Base-by-base conservation (phyloP, 2,329 filamentous ascomycete species). In the Cordyceps farinosa region DNA sequence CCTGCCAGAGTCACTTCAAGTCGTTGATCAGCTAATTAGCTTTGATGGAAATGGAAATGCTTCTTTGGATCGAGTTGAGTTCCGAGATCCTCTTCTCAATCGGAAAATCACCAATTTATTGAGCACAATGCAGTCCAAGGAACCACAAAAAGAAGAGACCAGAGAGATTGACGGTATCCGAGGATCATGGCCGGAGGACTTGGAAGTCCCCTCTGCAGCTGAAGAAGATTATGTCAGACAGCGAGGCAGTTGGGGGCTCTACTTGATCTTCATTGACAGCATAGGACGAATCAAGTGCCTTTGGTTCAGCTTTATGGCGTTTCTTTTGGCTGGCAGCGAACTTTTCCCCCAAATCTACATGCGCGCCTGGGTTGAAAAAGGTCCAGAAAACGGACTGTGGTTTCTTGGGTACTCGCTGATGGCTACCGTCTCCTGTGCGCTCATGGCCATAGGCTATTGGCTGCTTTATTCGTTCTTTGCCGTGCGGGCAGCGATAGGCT, bases 211-310 rank as follows among this genome's bases (percentile, higher is more conserved):
- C 22, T 22, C 22, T 22, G 3, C 36, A 2, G 9, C 11, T 8
- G 6, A 42, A 1, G 22, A 52, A 27, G 47, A 52, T 1, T 32
- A 17, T 29, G 13, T 0, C 0, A 60, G 36, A 15, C 22, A 44
- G 13, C 42, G 10, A 9, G 36, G 27, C n/a, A 60, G 9, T 2
- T 60, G 22, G 34, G 17, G 36, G 9, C 47, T 60, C 3, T 60
- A 45, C 5, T 6, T 60, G 22, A 11, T 60, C 15, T 60, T n/a
- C n/a, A 52, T 60, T 38, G 57, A 60, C 57, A 60, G 57, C 13
- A 52, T 60, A 10, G 57, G 57, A 4, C 22, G 57, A 5, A 2
- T 42, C 2, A 52, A 27, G 17, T 42, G 5, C 11, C 3, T 60
- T 1, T 1, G 7, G 0, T 13, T 60, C 7, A 11, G 11, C 4